phyloP scores from a whole-genome alignment of 768 basidiomycete genomes.

The Lactarius tabidus region DNA sequence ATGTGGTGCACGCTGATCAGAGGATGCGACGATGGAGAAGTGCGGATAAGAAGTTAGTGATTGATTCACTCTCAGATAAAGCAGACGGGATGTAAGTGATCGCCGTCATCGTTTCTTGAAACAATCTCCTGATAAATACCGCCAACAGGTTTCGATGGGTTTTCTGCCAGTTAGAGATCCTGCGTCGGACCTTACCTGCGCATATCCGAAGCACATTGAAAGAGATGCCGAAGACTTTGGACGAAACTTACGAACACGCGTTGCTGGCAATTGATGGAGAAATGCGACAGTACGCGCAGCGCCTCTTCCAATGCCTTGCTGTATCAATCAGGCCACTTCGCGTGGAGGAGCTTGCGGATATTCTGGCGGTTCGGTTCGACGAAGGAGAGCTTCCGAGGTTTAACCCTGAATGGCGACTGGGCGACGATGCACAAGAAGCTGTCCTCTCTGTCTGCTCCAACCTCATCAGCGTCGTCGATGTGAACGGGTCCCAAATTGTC shows the following conservation, averaged over 20 bases:
- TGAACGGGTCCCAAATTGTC: not conserved
- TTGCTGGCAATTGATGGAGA: not conserved
- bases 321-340: conserved; percentile 1
- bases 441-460: conserved; percentile 1
- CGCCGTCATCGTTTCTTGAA: too few relatives aligned
- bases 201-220: not conserved
- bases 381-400: not conserved
- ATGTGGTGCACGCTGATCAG: too few relatives aligned
- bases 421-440: not conserved
- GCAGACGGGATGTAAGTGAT: too few relatives aligned
- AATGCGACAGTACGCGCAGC: conserved; percentile 1
- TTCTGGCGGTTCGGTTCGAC: conserved; percentile 3
- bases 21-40: too few relatives aligned
- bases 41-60: too few relatives aligned
- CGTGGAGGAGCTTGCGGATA: conserved; percentile 5
- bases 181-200: not conserved
- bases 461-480: not conserved
- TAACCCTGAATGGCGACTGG: not conserved
- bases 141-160: conserved; percentile 4
- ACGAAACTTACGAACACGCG: not conserved
- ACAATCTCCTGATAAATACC: not conserved
- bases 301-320: conserved; percentile 6
- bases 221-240: not conserved
- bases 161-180: not conserved
- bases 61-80: too few relatives aligned